Evolutionary conservation across 1,284 basidiomycete species (phyloP).

Genomic region (Ustilago hordei): DNA sequence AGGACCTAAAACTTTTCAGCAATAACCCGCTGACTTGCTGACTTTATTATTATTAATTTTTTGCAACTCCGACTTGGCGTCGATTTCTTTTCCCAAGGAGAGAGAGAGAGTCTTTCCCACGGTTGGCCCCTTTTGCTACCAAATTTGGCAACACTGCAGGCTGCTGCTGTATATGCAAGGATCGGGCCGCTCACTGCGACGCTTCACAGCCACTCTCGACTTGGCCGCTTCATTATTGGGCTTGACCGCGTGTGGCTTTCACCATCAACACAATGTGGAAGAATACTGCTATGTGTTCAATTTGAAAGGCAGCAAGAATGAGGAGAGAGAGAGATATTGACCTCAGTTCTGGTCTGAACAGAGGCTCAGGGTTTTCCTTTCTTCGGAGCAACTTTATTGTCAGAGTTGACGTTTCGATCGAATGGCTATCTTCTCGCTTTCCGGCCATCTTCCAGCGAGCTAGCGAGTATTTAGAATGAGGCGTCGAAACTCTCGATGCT

Average conservation of each 20-base stretch:
- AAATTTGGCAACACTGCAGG: not conserved
- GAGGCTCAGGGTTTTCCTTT: too few species aligned
- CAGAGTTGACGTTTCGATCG: not conserved
- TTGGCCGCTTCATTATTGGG: not conserved
- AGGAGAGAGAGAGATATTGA: not conserved
- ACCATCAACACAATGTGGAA: not conserved
- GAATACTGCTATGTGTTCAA: too few species aligned
- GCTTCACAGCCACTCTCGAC: conserved; percentile 2
- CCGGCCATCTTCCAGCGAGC: not conserved
- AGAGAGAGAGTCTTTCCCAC: not conserved
- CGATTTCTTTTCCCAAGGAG: not conserved
- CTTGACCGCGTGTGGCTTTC: not conserved
- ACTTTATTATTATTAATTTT: too few species aligned
- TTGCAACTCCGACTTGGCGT: conserved; percentile 7
- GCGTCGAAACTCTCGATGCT: not conserved
- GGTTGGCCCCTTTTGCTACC: not conserved
- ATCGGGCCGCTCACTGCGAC: not conserved
- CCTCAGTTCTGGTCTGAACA: too few species aligned
- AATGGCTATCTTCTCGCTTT: not conserved
- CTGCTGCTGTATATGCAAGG: not conserved
- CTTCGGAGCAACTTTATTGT: too few species aligned
- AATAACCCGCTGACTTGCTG: too few species aligned
- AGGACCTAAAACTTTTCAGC: too few species aligned
- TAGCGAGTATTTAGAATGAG: not conserved
- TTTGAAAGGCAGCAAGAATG: not conserved